Base-by-base conservation (phyloP, 805 yeast species). In the Starmera caribaea region DNA sequence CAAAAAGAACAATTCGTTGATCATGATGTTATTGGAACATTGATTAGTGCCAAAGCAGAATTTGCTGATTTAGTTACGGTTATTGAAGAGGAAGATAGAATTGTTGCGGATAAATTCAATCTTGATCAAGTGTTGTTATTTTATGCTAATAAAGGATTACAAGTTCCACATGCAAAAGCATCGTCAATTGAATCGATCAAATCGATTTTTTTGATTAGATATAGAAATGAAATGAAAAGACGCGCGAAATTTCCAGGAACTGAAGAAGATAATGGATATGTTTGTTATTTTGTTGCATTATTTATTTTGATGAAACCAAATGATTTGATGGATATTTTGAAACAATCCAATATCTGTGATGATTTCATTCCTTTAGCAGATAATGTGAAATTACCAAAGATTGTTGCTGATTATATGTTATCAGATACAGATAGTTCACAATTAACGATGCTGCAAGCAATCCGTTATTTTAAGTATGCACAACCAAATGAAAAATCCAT, bases 91-190 rank as follows among this genome's bases (percentile, higher is more conserved):
- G 16, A 57, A 11, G 64, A 63, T 42, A 65, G 60, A 3, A 50
- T 74, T 8, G 47, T 47, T 9, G 56, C 79, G 41, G 61, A 63
- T 1, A 54, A 53, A 28, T 61, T 61, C 3, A 78, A 73, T 49
- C 69, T 80, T 46, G 76, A 79, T 41, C 65, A 68, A 26, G 63
- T 74, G 15, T 53, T 81, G 30, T 54, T 75, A 27, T 62, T 65
- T 34, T 50, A 71, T 16, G 57, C 74, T 15, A 62, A 73, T 4
- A 77, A 72, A 50, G 90, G 89, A 0, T 55, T 81, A 32, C 69
- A 73, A 30, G 58, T 75, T 8, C 76, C 86, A 8, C 76, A 73
- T 41, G 65, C 79, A 16, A 72, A 70, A 41, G 69, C 66, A 9
- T 59, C 67, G 3, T 71, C 84, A 0, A 51, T 74, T 29, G 61